These are phyloP conservation scores for Backusella westeae DNA, from an alignment of 192 early-diverging fungal genomes.

Conservation along the genomic window DNA sequence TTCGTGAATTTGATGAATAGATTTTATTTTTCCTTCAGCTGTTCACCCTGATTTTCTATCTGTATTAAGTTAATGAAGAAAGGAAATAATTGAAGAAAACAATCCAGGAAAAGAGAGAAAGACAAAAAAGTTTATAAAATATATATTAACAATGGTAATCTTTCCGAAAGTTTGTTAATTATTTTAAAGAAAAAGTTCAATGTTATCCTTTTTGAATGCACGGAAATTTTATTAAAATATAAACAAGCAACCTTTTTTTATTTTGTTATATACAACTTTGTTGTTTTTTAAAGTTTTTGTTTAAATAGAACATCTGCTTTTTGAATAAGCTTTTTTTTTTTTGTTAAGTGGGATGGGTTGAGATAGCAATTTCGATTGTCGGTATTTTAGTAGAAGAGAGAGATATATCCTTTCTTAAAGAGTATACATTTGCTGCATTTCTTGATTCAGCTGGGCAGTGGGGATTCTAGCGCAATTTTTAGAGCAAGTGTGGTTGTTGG, in stretches of 20 bases:
- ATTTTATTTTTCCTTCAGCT: too few relatives aligned
- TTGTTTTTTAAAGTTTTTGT: background rate
- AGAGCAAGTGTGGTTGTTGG: background rate
- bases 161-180: background rate
- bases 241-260: conserved; percentile 10
- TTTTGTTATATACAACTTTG: background rate
- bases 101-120: background rate
- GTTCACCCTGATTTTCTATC: background rate
- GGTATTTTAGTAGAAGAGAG: background rate
- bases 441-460: background rate
- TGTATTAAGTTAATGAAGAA: background rate
- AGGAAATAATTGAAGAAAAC: background rate
- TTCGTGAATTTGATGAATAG: too few relatives aligned
- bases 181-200: background rate
- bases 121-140: background rate
- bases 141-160: background rate
- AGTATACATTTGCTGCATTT: background rate
- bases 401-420: background rate
- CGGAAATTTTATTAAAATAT: background rate
- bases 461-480: background rate
- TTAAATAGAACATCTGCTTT: background rate
- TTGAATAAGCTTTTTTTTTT: background rate
- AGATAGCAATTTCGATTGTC: background rate
- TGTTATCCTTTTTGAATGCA: background rate
- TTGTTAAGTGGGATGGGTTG: background rate